Conservation (phyloP, 805 yeast species). For the Ogataea pignaliae region DNA sequence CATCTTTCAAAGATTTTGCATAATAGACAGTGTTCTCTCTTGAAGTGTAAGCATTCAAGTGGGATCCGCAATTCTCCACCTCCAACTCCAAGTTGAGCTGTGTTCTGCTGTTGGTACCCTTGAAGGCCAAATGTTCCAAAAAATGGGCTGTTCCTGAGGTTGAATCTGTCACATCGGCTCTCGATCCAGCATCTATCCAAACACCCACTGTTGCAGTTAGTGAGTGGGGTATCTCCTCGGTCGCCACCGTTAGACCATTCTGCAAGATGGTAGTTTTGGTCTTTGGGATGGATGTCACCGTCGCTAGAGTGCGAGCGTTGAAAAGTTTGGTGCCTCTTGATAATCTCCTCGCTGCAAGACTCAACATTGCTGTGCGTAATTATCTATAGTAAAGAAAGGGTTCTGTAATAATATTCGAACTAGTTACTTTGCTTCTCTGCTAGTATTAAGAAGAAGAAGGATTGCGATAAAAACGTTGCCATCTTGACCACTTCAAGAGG, state of each 20-base stretch:
- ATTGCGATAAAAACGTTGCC: no score
- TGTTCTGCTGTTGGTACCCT: constrained; percentile 80
- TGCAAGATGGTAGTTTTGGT: constrained; percentile 68
- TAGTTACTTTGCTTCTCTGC: no score
- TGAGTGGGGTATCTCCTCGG: constrained; percentile 81
- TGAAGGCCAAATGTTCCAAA: constrained; percentile 93
- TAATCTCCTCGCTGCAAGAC: neutral
- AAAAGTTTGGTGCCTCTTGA: neutral
- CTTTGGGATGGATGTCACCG: constrained; percentile 31
- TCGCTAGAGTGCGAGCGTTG: constrained; percentile 1
- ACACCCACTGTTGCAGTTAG: constrained; percentile 97
- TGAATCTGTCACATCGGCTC: constrained; percentile 81
- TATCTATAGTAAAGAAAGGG: neutral
- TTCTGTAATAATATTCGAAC: no score
- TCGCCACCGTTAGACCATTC: constrained; percentile 94
- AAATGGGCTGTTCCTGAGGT: constrained; percentile 97
- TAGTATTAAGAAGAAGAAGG: no score
- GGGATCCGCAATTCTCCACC: constrained; percentile 94
- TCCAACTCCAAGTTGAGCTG: constrained; percentile 86
- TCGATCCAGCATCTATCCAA: constrained; percentile 97
- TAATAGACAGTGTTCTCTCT: constrained; percentile 97
- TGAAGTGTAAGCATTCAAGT: constrained; percentile 96
- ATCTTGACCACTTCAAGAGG: no score
- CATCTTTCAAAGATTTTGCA: constrained; percentile 78
- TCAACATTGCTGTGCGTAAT: neutral